Conservation (phyloP, 306 rosid genomes). For the Styphnolobium japonicum region DNA sequence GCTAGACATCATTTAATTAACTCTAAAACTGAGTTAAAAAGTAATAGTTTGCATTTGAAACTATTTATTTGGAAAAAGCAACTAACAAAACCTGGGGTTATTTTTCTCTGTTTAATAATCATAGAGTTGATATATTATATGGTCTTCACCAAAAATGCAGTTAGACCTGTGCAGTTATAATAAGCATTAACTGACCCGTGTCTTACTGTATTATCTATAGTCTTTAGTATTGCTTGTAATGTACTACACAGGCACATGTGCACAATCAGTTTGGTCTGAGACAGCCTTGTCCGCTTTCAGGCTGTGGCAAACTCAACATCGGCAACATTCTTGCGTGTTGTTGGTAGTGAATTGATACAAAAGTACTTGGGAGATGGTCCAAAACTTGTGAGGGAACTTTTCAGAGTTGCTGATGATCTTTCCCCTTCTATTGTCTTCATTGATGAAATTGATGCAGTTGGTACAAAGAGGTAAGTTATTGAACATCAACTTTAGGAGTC, state of each 20-base stretch:
- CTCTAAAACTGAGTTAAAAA: neutral
- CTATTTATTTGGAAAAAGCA: neutral
- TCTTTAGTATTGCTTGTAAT: neutral
- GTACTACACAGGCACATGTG: neutral
- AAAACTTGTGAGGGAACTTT: slow-evolving; percentile 93
- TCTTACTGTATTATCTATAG: neutral
- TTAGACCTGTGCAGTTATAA: neutral
- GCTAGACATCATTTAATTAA: neutral
- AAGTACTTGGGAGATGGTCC: slow-evolving; percentile 99
- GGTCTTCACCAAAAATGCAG: neutral
- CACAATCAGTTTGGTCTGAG: neutral
- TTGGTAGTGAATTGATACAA: slow-evolving; percentile 97
- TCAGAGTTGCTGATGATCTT: slow-evolving; percentile 96
- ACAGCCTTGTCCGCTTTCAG: slow-evolving; percentile 42
- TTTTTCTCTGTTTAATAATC: neutral
- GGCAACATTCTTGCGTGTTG: slow-evolving; percentile 96
- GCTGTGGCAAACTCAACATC: slow-evolving; percentile 99
- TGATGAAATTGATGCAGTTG: slow-evolving; percentile 96
- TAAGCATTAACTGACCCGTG: neutral
- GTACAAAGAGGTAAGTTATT: slow-evolving; percentile 79
- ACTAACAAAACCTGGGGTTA: neutral
- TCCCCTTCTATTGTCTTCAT: slow-evolving; percentile 97
- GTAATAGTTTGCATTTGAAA: neutral
- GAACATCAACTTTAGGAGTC: neutral
- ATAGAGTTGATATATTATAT: neutral